Conservation (phyloP, 140 eudicot species). For the Stevia rebaudiana region DNA sequence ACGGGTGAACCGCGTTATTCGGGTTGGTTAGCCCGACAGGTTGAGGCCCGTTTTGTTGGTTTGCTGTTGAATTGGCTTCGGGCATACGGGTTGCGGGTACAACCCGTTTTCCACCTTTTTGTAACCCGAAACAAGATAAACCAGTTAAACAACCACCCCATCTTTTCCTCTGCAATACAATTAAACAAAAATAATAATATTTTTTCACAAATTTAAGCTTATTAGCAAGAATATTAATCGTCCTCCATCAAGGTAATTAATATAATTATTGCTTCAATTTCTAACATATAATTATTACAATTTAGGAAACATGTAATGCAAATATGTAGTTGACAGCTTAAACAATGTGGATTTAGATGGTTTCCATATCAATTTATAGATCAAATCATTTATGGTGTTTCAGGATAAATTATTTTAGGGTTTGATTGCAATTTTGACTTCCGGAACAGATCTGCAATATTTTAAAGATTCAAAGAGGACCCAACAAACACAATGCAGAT, state of each 20-base stretch:
- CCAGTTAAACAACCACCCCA: slow-evolving; percentile 89
- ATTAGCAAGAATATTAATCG: background rate
- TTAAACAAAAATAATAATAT: slow-evolving; percentile 6
- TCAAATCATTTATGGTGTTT: background rate
- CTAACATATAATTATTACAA: background rate
- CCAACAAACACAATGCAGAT: slow-evolving; percentile 28
- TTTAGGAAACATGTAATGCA: background rate
- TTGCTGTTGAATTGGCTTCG: slow-evolving; percentile 46
- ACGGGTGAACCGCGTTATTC: slow-evolving; percentile 43
- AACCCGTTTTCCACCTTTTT: slow-evolving; percentile 89
- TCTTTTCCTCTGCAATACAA: slow-evolving; percentile 71
- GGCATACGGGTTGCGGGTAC: slow-evolving; percentile 86
- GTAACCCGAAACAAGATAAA: slow-evolving; percentile 74
- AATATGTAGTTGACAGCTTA: too few relatives aligned
- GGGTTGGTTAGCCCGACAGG: slow-evolving; percentile 52
- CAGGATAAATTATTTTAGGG: background rate
- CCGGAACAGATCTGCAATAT: slow-evolving; percentile 1
- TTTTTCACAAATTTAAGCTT: background rate
- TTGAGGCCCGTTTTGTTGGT: slow-evolving; percentile 74
- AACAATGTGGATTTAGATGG: background rate
- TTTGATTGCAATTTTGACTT: slow-evolving; percentile 9
- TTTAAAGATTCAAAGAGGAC: background rate
- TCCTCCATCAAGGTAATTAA: background rate
- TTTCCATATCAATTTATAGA: background rate
- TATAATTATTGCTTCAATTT: background rate